A percentile compares a stretch with the other conserved stretches of the same genome.
Evolutionary conservation across 106 monocot species (phyloP).

Genomic region (Dendrobium catenatum): DNA sequence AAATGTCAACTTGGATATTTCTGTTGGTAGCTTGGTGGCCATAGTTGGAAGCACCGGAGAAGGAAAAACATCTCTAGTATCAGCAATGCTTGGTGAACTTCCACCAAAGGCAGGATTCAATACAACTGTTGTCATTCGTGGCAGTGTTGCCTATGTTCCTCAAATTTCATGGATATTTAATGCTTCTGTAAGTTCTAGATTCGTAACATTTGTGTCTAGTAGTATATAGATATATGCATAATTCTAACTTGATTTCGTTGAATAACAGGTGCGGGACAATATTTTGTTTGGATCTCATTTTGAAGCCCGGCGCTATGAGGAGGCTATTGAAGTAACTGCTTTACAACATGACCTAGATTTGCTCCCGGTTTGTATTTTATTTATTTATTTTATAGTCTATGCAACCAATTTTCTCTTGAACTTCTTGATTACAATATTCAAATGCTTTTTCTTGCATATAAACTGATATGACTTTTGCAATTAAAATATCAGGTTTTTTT

Average conservation of each 20-base stretch:
- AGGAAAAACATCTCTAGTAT: slow-evolving; percentile 93
- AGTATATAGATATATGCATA: background rate
- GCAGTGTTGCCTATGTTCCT: slow-evolving; percentile 93
- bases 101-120: slow-evolving; percentile 50
- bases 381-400: background rate
- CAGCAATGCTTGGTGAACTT: slow-evolving; percentile 98
- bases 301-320: slow-evolving; percentile 56
- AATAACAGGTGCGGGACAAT: slow-evolving; percentile 74
- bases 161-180: slow-evolving; percentile 99
- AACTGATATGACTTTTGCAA: slow-evolving; percentile 1
- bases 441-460: background rate
- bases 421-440: background rate
- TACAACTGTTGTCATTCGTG: slow-evolving; percentile 61
- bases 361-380: slow-evolving; percentile 59
- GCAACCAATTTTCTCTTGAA: background rate
- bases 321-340: slow-evolving; percentile 75
- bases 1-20: slow-evolving; percentile 83
- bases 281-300: slow-evolving; percentile 95
- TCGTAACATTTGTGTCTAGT: background rate
- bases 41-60: slow-evolving; percentile 97
- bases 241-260: background rate
- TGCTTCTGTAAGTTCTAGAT: slow-evolving; percentile 63
- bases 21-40: slow-evolving; percentile 87
- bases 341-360: slow-evolving; percentile 84
- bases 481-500: background rate